Base-by-base conservation (phyloP, 257 asterid species). In the Verbena officinalis region DNA sequence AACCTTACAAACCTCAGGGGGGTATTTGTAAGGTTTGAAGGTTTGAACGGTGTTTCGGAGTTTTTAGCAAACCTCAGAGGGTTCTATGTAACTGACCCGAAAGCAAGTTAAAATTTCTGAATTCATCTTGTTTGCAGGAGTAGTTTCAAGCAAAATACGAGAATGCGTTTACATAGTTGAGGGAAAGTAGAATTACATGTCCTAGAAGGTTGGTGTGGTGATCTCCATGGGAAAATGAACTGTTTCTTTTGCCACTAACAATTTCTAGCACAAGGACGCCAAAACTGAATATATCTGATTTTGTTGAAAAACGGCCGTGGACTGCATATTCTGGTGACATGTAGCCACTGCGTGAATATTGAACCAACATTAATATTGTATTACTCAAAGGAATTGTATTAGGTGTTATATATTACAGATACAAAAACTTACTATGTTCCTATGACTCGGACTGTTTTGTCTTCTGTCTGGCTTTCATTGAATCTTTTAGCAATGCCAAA, bases 401-500 rank as follows among this genome's bases (percentile, higher is more conserved):
- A 53, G 24, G 2, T 7, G n/a, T 48, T n/a, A 22, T 0, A 17
- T 14, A 5, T 7, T 0, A 33, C 21, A n/a, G 40, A 36, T 9
- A 4, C 1, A 36, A 39, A 27, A 31, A 48, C 84, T 48, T 80
- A 82, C 92, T 70, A 72, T 53, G 86, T 83, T 58, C 88, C 90
- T 9, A 83, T 79, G 0, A 83, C 80, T 55, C 83, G 72, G 2
- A 13, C 53, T 16, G 90, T 86, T 36, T 73, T 83, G 42, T 72
- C 85, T 64, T 60, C 78, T 0, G 76, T 80, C 52, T 83, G 84
- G 17, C 75, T 55, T 30, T 77, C 86, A 64, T 69, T 79, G 2
- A 75, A 75, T 45, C 64, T 66, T 75, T 77, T 36, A 2, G 87
- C 88, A 16, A 76, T 51, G 13, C 90, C 86, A 39, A 83, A 86